Evolutionary conservation across 305 asterid species (phyloP).

Genomic region (Solanum hybrid): DNA sequence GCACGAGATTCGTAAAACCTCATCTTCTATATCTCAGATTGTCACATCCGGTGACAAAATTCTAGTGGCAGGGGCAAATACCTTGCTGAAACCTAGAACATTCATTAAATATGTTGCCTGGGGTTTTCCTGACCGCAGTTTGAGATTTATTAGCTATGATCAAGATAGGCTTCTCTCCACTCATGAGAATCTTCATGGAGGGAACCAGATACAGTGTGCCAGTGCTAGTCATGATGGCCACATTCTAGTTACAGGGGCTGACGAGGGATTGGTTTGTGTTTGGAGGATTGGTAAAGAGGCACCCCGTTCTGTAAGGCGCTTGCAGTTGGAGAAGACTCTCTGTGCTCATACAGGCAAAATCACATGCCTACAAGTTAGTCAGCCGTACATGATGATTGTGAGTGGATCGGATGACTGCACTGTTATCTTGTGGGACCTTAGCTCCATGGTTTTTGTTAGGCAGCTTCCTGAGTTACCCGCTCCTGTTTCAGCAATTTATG

Average conservation of each 20-base stretch:
- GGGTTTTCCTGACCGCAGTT: constrained; percentile 97
- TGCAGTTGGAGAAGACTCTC: constrained; percentile 73
- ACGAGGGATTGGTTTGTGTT: constrained; percentile 75
- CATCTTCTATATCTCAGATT: constrained; percentile 78
- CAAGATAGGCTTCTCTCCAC: constrained; percentile 92
- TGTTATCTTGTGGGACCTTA: constrained; percentile 90
- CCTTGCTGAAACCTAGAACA: constrained; percentile 74
- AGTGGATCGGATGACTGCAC: constrained; percentile 95
- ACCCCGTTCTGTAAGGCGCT: constrained; percentile 57
- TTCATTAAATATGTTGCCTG: constrained; percentile 75
- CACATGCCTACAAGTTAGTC: constrained; percentile 82
- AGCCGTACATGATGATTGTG: constrained; percentile 95
- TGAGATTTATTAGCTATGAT: constrained; percentile 77
- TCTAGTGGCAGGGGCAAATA: constrained; percentile 68
- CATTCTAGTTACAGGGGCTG: constrained; percentile 81
- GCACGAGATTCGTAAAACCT: constrained; percentile 69
- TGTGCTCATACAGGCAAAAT: constrained; percentile 84
- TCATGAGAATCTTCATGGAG: constrained; percentile 96
- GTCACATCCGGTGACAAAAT: constrained; percentile 63
- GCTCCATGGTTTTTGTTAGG: constrained; percentile 74
- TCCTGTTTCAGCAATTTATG: constrained; percentile 72
- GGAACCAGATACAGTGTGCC: constrained; percentile 86
- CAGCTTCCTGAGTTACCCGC: constrained; percentile 92
- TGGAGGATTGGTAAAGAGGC: constrained; percentile 79
- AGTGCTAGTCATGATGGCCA: constrained; percentile 92